Percentiles rank a stretch among this genome's conserved stretches.
Evolutionary conservation across 495 filamentous ascomycete species (phyloP).

Genomic region (Hypoxylon intermedium): DNA sequence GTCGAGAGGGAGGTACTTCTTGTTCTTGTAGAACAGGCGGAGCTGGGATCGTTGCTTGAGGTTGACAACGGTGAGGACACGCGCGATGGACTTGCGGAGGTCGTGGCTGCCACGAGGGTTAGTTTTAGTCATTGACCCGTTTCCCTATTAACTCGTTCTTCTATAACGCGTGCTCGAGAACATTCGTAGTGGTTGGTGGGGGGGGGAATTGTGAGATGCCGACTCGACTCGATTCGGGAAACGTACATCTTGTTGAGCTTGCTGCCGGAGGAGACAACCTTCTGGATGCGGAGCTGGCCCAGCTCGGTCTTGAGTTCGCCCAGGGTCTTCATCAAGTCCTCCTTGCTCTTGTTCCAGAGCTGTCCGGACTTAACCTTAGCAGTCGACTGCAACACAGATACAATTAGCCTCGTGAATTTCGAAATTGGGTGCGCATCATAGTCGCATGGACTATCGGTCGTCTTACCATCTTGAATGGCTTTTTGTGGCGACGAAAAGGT

Average conservation of each 20-base stretch:
- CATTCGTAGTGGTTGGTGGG: conserved; percentile 10
- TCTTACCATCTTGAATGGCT: conserved; percentile 59
- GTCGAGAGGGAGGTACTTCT: conserved; percentile 98
- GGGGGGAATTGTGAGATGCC: conserved; percentile 2
- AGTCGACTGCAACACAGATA: conserved; percentile 66
- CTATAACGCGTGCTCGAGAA: background rate
- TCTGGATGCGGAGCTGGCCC: conserved; percentile 90
- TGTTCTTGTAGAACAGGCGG: conserved; percentile 98
- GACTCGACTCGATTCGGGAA: conserved; percentile 21
- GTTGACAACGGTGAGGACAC: conserved; percentile 98
- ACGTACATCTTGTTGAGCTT: conserved; percentile 98
- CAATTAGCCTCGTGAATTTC: conserved; percentile 9
- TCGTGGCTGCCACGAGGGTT: conserved; percentile 75
- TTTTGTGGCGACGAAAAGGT: conserved; percentile 44
- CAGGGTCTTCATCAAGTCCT: conserved; percentile 92
- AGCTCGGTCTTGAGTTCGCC: conserved; percentile 94
- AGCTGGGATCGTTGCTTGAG: conserved; percentile 97
- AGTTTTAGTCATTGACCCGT: conserved; percentile 1
- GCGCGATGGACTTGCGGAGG: conserved; percentile 98
- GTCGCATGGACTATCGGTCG: conserved; percentile 19
- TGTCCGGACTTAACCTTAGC: conserved; percentile 91
- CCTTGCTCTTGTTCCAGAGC: conserved; percentile 99
- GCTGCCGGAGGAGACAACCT: conserved; percentile 89
- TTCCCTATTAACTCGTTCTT: background rate
- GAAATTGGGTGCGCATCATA: background rate